Base-by-base conservation (phyloP, 352 stramenopile species). In the Phytopythium chamaehyphon region DNA sequence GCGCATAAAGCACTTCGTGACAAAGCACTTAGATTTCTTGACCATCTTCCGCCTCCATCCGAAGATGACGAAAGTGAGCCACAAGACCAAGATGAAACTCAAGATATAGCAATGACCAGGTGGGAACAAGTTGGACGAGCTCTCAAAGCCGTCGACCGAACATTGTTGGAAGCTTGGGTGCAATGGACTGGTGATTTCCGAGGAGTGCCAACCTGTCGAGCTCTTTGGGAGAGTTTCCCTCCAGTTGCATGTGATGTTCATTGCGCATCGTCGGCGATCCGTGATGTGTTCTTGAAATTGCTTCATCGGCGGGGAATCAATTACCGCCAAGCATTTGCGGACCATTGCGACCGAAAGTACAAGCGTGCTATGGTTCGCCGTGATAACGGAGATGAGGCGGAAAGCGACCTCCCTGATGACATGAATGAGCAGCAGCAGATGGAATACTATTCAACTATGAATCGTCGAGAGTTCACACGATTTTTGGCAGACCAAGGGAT, bases 271-370 rank as follows among this genome's bases (percentile, higher is more conserved):
- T 96, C 83, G 11, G 77, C 83, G 6, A 72, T 96, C 24, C 85
- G 88, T 19, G 85, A 95, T 52, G 81, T 95, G 28, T 95, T 97
- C 43, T 71, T 97, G 42, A 97, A 97, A 69, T 67, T 97, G 31
- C 68, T 97, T 18, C 83, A 95, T 55, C 80, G 83, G n/a, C 83
- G 81, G 19, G 83, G 86, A 37, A 66, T 94, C 16, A 88, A 97
- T 56, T 97, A 95, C 52, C 73, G 75, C 26, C 64, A 84, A 19
- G 82, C 83, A 0, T 96, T 96, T 38, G 52, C 91, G 0, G 69
- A 83, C 16, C 74, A 87, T 38, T 87, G 77, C 35, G 63, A 74
- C 10, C 66, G 67, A 11, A 76, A 84, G 37, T 74, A 88, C 64
- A 80, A 71, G 38, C 62, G 81, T 33, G 59, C 69, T 1, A 45